A percentile compares a stretch with the other conserved stretches of the same genome.
Conservation (phyloP, 192 early-diverging fungal species). For the Phlyctochytrium bullatum region DNA sequence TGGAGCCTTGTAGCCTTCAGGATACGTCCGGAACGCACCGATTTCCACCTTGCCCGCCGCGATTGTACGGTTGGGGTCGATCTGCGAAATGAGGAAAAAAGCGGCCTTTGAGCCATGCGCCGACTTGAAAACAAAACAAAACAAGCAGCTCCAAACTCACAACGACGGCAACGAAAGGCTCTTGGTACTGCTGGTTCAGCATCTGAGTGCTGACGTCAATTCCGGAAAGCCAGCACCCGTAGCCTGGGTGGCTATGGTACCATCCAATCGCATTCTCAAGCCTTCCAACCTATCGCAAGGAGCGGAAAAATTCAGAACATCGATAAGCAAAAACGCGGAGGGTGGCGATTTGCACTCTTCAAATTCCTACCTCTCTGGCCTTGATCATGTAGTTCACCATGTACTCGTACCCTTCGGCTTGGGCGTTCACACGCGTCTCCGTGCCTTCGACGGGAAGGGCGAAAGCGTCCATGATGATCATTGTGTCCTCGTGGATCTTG, state of each 20-base stretch:
- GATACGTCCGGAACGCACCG: conserved; percentile 98
- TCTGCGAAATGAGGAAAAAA: conserved; percentile 55
- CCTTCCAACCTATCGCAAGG: conserved; percentile 64
- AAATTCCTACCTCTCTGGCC: conserved; percentile 72
- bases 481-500: conserved; percentile 74
- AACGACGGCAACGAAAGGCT: conserved; percentile 94
- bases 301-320: background rate
- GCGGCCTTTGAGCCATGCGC: conserved; percentile 4
- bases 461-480: conserved; percentile 96
- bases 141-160: conserved; percentile 44
- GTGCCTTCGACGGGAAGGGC: conserved; percentile 98
- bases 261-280: conserved; percentile 93
- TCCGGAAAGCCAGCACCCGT: conserved; percentile 98
- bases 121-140: conserved; percentile 9
- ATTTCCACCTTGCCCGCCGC: conserved; percentile 96
- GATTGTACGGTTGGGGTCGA: conserved; percentile 97
- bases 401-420: conserved; percentile 91
- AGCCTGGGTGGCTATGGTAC: conserved; percentile 99
- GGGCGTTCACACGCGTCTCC: conserved; percentile 94
- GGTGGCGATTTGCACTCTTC: background rate
- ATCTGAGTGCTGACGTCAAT: conserved; percentile 97
- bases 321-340: background rate
- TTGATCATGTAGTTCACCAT: conserved; percentile 92
- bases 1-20: conserved; percentile 75
- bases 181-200: conserved; percentile 91